A percentile compares a stretch with the other conserved stretches of the same genome.
Evolutionary conservation across 2,329 filamentous ascomycete species (phyloP).

Genomic region (Fusarium lateritium): DNA sequence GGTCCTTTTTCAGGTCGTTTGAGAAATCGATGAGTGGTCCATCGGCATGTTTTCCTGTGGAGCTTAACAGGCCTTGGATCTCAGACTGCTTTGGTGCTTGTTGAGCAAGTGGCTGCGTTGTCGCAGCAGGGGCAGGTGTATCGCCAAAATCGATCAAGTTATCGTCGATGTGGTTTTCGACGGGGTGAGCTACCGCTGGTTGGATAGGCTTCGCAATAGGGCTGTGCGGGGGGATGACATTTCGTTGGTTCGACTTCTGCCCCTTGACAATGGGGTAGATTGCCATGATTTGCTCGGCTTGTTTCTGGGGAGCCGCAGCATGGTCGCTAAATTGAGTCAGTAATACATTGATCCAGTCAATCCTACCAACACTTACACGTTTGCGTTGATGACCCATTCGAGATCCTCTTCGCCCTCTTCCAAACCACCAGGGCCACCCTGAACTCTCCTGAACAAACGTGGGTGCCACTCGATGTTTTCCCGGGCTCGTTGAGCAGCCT

Average conservation of each 20-base stretch:
- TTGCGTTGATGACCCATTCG: constrained; percentile 94
- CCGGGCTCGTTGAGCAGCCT: constrained; percentile 84
- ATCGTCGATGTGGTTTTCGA: constrained; percentile 42
- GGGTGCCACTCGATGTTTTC: constrained; percentile 91
- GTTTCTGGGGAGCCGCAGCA: constrained; percentile 73
- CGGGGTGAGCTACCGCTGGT: constrained; percentile 32
- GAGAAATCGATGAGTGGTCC: constrained; percentile 71
- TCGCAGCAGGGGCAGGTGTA: constrained; percentile 11
- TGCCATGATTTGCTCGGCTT: constrained; percentile 85
- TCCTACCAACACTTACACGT: constrained; percentile 72
- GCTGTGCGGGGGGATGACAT: constrained; percentile 67
- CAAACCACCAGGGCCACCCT: constrained; percentile 76
- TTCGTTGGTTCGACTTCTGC: constrained; percentile 72
- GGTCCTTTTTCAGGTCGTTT: constrained; percentile 65
- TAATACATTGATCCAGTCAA: background rate
- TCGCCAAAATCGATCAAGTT: constrained; percentile 73
- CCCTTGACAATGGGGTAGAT: constrained; percentile 89
- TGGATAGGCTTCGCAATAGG: constrained; percentile 30
- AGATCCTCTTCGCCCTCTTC: constrained; percentile 90
- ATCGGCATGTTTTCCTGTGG: constrained; percentile 63
- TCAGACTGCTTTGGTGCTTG: constrained; percentile 51
- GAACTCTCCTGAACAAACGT: constrained; percentile 83
- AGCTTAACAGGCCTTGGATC: constrained; percentile 61
- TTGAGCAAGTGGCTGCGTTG: constrained; percentile 3
- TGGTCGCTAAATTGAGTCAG: constrained; percentile 50